phyloP scores from a whole-genome alignment of 2,329 filamentous ascomycete species.

The Tolypocladium paradoxum region DNA sequence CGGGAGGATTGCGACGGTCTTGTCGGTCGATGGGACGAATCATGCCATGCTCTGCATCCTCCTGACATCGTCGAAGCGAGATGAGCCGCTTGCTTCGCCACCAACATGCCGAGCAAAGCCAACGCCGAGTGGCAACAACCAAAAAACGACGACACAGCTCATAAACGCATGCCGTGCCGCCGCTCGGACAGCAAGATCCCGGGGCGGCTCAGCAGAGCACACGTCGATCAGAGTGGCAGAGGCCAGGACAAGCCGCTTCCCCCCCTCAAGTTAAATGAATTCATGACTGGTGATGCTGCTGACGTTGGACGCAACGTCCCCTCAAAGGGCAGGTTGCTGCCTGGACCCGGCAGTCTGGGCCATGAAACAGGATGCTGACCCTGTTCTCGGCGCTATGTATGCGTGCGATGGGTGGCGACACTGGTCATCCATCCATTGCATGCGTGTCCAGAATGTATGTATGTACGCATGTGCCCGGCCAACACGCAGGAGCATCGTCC shows the following conservation, averaged over 20 bases:
- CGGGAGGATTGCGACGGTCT: neutral
- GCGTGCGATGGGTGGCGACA: neutral
- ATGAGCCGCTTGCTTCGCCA: neutral
- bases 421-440: neutral
- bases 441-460: neutral
- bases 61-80: neutral
- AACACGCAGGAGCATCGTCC: neutral
- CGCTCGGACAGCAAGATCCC: neutral
- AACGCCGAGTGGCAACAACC: neutral
- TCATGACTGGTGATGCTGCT: neutral
- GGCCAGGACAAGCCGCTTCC: too few species aligned
- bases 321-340: slow-evolving; percentile 3
- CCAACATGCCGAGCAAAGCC: neutral
- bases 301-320: slow-evolving; percentile 3
- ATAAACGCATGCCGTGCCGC: neutral
- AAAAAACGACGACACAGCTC: neutral
- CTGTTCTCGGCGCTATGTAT: neutral
- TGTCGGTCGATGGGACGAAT: neutral
- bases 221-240: neutral
- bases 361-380: neutral
- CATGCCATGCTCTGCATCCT: neutral
- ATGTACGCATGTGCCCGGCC: neutral
- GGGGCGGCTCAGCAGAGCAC: neutral
- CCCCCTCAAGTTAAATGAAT: neutral
- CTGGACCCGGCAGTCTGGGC: slow-evolving; percentile 6